Conservation (phyloP, 2,329 filamentous ascomycete species). For the Didymella segeticola region DNA sequence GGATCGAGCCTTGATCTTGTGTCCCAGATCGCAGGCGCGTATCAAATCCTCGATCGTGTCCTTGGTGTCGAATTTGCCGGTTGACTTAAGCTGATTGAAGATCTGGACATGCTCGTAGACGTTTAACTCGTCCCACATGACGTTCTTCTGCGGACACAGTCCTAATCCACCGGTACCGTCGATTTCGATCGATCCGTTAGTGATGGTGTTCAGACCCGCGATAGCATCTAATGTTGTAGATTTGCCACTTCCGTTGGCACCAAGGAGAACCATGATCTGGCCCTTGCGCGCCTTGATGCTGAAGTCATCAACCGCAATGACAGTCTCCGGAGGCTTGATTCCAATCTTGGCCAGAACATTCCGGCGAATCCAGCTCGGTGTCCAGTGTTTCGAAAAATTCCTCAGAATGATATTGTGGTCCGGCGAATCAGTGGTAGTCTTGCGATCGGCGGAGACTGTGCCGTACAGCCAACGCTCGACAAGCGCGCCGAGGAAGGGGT, state of each 20-base stretch:
- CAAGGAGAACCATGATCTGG: constrained; percentile 84
- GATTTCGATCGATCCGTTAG: constrained; percentile 77
- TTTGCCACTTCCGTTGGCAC: constrained; percentile 90
- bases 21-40: constrained; percentile 72
- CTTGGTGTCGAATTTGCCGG: constrained; percentile 58
- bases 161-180: constrained; percentile 81
- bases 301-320: constrained; percentile 79
- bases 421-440: constrained; percentile 46
- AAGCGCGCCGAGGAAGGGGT: constrained; percentile 75
- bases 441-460: constrained; percentile 66
- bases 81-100: constrained; percentile 81
- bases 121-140: constrained; percentile 88
- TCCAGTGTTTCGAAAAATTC: constrained; percentile 79
- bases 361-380: constrained; percentile 66
- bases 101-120: constrained; percentile 84
- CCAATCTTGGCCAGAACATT: constrained; percentile 55
- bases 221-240: constrained; percentile 89
- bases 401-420: constrained; percentile 71
- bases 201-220: constrained; percentile 79
- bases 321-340: constrained; percentile 63
- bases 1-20: constrained; percentile 74
- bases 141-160: constrained; percentile 91
- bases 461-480: constrained; percentile 79
- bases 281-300: constrained; percentile 75
- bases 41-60: constrained; percentile 70